phyloP scores from a whole-genome alignment of 176 grass and related monocot genomes.

The Phragmites australis region DNA sequence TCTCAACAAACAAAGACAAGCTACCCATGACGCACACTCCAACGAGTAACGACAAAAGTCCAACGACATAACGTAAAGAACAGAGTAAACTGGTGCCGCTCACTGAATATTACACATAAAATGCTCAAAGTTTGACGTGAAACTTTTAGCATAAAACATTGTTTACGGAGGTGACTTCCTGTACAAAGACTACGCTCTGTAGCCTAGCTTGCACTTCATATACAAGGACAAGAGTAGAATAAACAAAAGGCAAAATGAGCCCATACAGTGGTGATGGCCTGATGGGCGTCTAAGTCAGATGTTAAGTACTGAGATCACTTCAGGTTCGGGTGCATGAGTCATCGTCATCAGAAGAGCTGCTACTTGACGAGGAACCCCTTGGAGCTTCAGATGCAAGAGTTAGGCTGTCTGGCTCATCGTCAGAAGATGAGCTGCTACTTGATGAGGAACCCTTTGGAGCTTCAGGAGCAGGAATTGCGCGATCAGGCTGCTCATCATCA shows the following conservation, averaged over 20 bases:
- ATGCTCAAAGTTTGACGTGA: no score
- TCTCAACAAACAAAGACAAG: no score
- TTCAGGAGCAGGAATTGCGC: neutral
- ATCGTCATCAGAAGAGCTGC: no score
- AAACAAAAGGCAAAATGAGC: neutral
- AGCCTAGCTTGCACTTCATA: neutral
- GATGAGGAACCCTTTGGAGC: neutral
- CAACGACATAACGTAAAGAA: no score
- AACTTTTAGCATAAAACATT: no score
- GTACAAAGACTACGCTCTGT: neutral
- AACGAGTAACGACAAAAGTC: no score
- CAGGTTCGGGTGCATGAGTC: no score
- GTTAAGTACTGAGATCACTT: neutral
- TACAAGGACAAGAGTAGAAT: neutral
- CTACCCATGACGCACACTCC: no score
- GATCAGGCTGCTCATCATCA: neutral
- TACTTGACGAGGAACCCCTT: constrained; percentile 4
- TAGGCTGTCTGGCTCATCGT: constrained; percentile 23
- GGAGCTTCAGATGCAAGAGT: neutral
- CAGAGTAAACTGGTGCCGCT: no score
- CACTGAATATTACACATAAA: no score
- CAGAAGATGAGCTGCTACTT: neutral
- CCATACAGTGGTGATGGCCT: neutral
- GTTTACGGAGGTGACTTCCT: no score
- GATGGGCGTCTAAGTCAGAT: neutral